Percentiles rank a stretch among this genome's conserved stretches.
Conservation (phyloP, 179 eudicot species). For the Vitellaria paradoxa region DNA sequence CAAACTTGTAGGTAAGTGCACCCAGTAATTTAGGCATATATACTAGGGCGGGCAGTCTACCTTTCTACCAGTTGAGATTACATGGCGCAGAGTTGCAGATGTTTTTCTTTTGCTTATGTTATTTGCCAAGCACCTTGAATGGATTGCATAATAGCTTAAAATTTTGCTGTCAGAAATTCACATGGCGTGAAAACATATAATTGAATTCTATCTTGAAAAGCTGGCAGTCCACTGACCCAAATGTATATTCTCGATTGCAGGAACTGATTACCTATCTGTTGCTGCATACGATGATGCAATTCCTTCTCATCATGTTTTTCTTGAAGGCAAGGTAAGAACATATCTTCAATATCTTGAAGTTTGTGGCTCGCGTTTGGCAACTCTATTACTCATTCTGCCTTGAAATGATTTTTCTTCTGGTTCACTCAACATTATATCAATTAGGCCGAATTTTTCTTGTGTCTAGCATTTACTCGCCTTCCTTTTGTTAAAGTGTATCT, state of each 20-base stretch:
- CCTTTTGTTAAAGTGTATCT: too few relatives aligned
- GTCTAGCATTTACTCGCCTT: not conserved
- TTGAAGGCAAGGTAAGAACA: conserved; percentile 50
- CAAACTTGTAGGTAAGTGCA: conserved; percentile 73
- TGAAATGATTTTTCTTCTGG: not conserved
- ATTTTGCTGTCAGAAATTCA: too few relatives aligned
- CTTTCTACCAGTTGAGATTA: not conserved
- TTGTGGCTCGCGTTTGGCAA: not conserved
- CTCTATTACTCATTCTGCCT: not conserved
- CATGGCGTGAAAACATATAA: too few relatives aligned
- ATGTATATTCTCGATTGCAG: conserved; percentile 28
- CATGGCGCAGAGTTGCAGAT: not conserved
- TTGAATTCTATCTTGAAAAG: too few relatives aligned
- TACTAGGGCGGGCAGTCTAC: not conserved
- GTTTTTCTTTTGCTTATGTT: not conserved
- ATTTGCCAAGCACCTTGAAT: conserved; percentile 1
- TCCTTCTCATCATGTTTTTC: conserved; percentile 66
- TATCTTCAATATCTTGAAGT: not conserved
- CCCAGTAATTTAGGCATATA: not conserved
- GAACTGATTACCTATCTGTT: conserved; percentile 67
- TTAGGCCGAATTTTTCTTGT: not conserved
- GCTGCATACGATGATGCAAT: conserved; percentile 60
- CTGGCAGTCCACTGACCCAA: not conserved
- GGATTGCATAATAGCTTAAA: not conserved
- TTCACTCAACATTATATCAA: not conserved